Base-by-base conservation (phyloP, 2,329 filamentous ascomycete genomes). In the Sordariomycetes sp. region DNA sequence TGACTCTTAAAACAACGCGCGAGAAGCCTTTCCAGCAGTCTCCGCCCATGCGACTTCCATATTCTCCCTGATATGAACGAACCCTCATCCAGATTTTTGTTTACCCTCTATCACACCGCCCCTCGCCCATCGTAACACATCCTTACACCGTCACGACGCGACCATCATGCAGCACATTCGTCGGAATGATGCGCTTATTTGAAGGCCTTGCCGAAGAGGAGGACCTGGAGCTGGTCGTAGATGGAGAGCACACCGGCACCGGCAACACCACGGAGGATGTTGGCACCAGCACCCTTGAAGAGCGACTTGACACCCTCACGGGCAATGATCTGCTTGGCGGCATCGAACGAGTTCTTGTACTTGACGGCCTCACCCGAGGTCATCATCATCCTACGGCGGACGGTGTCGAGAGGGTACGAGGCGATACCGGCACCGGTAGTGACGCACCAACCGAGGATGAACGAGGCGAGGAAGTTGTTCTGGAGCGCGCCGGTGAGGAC, bases 331-430 rank as follows among this genome's bases (percentile, higher is more conserved):
- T 97, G 90, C 78, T 82, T 83, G 78, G 85, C 91, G 73, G 94
- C 94, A 79, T 99, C 94, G 70, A 97, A 70, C 67, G 94, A 96
- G 75, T 85, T 89, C 77, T 87, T 90, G 90, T 99, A 99, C 89
- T 99, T 99, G 86, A 99, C 94, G 82, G 94, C 94, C 89, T 95
- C 81, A 78, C 83, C 82, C 65, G 81, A 86, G 70, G 94, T 99
- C 94, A 99, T 99, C 94, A 99, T 99, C 94, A 99, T 99, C 82
- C 94, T 94, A 86, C 94, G 91, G 85, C 94, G 94, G 83, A 99
- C 90, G 74, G 94, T 99, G 80, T 99, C 94, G 74, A 99, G 90
- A 81, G 94, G 94, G 85, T 99, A 99, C 72, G 94, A 97, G 80
- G 94, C 94, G 77, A 99, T 96, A 95, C 94, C 94, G 78, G 94